Conservation (phyloP, 345 rosid genomes). For the Arabis alpina region DNA sequence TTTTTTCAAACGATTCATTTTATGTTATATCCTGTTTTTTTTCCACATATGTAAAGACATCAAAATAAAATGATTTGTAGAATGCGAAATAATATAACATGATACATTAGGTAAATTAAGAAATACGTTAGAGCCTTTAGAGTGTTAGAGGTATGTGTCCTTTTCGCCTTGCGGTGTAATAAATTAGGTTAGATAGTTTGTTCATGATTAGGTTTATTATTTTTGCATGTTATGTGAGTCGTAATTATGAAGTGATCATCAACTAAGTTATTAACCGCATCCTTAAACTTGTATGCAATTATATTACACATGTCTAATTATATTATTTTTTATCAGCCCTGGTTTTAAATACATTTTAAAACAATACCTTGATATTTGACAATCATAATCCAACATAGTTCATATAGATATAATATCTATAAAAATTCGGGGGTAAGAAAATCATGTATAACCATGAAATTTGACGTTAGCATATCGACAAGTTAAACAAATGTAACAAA, state of each 20-base stretch:
- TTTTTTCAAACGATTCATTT: neutral
- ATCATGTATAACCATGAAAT: too few species aligned
- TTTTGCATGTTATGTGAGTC: conserved; percentile 27
- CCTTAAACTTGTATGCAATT: conserved; percentile 3
- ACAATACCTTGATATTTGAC: too few species aligned
- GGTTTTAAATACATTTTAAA: too few species aligned
- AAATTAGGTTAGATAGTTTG: conserved; percentile 33
- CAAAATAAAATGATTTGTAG: neutral
- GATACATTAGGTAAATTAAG: conserved; percentile 7
- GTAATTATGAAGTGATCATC: conserved; percentile 31
- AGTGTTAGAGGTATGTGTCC: conserved; percentile 30
- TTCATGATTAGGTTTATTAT: conserved; percentile 21
- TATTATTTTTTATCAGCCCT: too few species aligned
- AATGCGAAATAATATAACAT: neutral
- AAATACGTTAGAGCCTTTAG: conserved; percentile 25
- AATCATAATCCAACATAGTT: too few species aligned
- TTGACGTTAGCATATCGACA: too few species aligned
- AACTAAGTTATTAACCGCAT: neutral
- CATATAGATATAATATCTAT: too few species aligned
- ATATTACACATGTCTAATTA: neutral
- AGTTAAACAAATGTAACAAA: too few species aligned
- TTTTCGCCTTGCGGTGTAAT: conserved; percentile 26
- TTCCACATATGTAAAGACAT: too few species aligned
- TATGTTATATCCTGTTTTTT: neutral
- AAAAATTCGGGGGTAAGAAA: too few species aligned